Base-by-base conservation (phyloP, 78 protist genomes). In the Monocercomonoides exilis region DNA sequence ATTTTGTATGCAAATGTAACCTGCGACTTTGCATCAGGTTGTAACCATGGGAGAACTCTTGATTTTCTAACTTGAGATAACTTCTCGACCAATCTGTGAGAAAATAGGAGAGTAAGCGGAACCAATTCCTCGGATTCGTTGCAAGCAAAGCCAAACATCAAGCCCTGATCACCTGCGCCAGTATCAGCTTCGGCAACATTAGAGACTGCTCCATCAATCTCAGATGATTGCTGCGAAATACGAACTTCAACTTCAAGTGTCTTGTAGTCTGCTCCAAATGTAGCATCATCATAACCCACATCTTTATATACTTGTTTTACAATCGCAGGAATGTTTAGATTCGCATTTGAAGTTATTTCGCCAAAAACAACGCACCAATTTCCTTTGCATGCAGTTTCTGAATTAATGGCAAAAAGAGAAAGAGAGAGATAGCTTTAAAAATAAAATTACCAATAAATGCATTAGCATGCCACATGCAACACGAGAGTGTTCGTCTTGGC, bases 121-220 rank as follows among this genome's bases (percentile, higher is more conserved):
- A 96, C 95, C 81, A 93, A 84, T 95, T 98, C 99, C 91, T 97
- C 96, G 82, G 42, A 46, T n/a, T 88, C 90, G 87, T 88, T 41
- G 81, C 98, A 93, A 64, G 99, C 99, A 79, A 98, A 99, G 84
- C 99, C 99, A 88, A 99, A 99, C 99, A 99, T 99, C 94, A 93
- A 87, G 4, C 6, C 89, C 81, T 99, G 99, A 91, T 99, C 99
- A 82, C 99, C 99, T 43, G 99, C 99, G n/a, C 99, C 99, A 43
- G 97, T 45, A 87, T 96, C 97, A 63, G 89, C 95, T 63, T 87
- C 94, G 77, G 90, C 90, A 86, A 81, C 92, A 45, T 90, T 84
- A 95, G 97, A 96, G 77, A 97, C 99, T 77, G 96, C 98, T 88
- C 94, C 96, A 21, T 98, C 98, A 70, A 99, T 99, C 77, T 99